Percentiles rank a stretch among this genome's conserved stretches.
These are phyloP conservation scores for Draba incana DNA, from an alignment of 345 rosid genomes.

Conservation along the genomic window DNA sequence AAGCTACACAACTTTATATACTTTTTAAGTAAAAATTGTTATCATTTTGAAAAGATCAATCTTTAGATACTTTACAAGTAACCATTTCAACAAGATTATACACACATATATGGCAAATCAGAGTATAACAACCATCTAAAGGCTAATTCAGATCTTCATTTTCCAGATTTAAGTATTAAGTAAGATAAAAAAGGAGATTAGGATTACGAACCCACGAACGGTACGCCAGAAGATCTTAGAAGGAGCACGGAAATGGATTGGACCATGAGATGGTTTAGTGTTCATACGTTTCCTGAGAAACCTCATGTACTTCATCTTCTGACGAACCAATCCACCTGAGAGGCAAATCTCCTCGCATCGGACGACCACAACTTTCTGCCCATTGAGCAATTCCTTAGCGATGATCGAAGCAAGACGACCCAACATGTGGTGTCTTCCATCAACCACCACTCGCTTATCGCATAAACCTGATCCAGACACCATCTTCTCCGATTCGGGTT, in stretches of 20 bases:
- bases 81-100: not conserved
- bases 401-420: slow-evolving; percentile 67
- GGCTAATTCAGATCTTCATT: not conserved
- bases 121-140: not conserved
- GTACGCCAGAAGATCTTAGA: slow-evolving; percentile 96
- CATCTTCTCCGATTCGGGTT: slow-evolving; percentile 43
- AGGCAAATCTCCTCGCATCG: slow-evolving; percentile 90
- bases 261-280: slow-evolving; percentile 95
- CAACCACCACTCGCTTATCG: slow-evolving; percentile 71
- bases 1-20: not conserved
- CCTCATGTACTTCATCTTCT: slow-evolving; percentile 93
- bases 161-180: not conserved
- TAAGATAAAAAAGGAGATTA: not conserved
- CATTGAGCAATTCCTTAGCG: slow-evolving; percentile 85
- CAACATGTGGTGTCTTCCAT: slow-evolving; percentile 84
- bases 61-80: no score
- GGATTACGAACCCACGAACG: slow-evolving; percentile 61
- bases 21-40: not conserved
- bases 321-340: slow-evolving; percentile 81
- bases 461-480: slow-evolving; percentile 85
- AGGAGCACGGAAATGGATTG: slow-evolving; percentile 90
- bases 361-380: slow-evolving; percentile 78
- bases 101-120: not conserved
- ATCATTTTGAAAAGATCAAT: not conserved
- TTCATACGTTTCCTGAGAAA: slow-evolving; percentile 92